A percentile compares a stretch with the other conserved stretches of the same genome.
These are phyloP conservation scores for Chalciporus sp. DNA, from an alignment of 1,284 basidiomycete genomes.

Conservation along the genomic window DNA sequence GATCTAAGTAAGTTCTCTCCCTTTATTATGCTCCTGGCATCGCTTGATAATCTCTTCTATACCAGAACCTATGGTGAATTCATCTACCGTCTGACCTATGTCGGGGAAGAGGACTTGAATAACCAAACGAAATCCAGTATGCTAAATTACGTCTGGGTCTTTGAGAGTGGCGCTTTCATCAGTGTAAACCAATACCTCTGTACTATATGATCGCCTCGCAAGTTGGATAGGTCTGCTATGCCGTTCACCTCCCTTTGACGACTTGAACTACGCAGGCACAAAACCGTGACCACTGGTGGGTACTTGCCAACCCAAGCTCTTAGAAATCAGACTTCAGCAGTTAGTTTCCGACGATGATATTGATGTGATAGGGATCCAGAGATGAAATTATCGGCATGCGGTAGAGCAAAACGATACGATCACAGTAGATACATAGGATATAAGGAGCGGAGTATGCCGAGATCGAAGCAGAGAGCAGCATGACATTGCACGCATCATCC, in stretches of 20 bases:
- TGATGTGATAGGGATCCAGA: neutral
- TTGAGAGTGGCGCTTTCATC: no score
- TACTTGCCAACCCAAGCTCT: no score
- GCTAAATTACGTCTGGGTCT: no score
- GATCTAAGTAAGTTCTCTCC: slow-evolving; percentile 16
- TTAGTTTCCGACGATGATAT: no score
- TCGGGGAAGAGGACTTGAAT: no score
- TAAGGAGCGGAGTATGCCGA: neutral
- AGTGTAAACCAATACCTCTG: no score
- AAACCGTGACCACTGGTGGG: no score
- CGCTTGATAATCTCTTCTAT: neutral
- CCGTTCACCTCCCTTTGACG: no score
- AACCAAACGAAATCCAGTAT: neutral
- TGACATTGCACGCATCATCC: neutral
- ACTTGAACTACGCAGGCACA: no score
- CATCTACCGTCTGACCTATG: neutral
- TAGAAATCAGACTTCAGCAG: no score
- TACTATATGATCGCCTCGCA: no score
- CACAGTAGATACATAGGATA: neutral
- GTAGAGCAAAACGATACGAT: neutral
- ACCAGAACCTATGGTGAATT: slow-evolving; percentile 13
- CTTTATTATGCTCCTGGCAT: neutral
- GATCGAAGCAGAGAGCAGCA: neutral
- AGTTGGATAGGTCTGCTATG: no score
- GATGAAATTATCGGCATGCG: neutral